Evolutionary conservation across 306 rosid genomes (phyloP), one percentile per base, ranked within the genome.

Genomic region (Delonix regia): DNA sequence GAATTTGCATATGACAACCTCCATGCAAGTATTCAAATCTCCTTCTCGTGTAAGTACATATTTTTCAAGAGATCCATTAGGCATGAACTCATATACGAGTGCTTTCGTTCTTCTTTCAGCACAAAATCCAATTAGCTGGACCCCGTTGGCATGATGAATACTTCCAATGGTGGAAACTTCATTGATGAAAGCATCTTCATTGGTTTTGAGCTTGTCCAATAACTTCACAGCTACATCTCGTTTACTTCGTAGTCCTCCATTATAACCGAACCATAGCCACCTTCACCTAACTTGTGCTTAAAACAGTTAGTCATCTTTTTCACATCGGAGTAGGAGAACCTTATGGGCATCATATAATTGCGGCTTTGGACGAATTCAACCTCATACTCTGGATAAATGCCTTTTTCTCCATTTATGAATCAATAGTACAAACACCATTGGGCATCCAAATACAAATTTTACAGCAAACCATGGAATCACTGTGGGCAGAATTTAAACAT

Each of bases 271-370:
- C n/a, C n/a, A n/a, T n/a, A n/a, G n/a, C n/a, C n/a, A n/a, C n/a
- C n/a, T n/a, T n/a, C n/a, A n/a, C 80, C 80, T 34, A 63, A 49
- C 80, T 65, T 76, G 63, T 76, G 51, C 41, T 63, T 76, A 59
- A 76, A 64, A 51, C 61, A 34, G 1, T 28, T 60, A 18, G 78
- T 74, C 22, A 74, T 74, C 24, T n/a, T 74, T 52, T 28, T 74
- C 13, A 74, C 39, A 8, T 60, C 44, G 2, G 47, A 60, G 70
- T 60, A 74, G 6, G 78, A 74, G 57, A 25, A 74, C 45, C 30
- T 76, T 18, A 64, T 76, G 9, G 82, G 82, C 16, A 16, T 45
- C 3, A 78, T 34, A 9, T 60, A 38, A 16, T 9, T 38, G 48
- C 38, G 33, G 18, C 48, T 59, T 33, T 21, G 24, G 49, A 76